phyloP scores from a whole-genome alignment of 768 basidiomycete species.

The Neoboletus brunneissimus region DNA sequence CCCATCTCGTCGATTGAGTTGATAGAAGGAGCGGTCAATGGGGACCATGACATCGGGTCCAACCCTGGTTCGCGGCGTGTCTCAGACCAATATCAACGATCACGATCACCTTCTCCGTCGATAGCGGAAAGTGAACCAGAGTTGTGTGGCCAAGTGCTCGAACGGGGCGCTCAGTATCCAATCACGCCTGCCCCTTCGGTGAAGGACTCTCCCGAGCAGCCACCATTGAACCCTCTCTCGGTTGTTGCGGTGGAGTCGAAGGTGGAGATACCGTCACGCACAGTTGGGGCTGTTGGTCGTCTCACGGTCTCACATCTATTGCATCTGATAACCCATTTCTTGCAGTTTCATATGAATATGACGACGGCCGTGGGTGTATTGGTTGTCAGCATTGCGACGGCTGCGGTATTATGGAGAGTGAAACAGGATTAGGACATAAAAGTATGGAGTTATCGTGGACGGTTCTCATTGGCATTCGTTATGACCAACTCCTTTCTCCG shows the following conservation, averaged over 20 bases:
- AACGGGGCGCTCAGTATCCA: slow-evolving; percentile 25
- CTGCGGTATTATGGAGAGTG: slow-evolving; percentile 71
- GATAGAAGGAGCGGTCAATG: slow-evolving; percentile 29
- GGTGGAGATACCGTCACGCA: slow-evolving; percentile 15
- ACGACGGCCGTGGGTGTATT: slow-evolving; percentile 62
- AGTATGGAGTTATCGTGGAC: slow-evolving; percentile 15
- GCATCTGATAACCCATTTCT: slow-evolving; percentile 21
- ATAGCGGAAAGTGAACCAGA: slow-evolving; percentile 32
- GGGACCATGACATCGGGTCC: slow-evolving; percentile 16
- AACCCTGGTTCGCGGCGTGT: slow-evolving; percentile 23
- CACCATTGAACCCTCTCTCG: slow-evolving; percentile 4
- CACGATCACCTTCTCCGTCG: slow-evolving; percentile 32
- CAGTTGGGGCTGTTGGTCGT: slow-evolving; percentile 30
- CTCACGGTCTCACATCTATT: slow-evolving; percentile 14
- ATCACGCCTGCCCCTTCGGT: slow-evolving; percentile 32
- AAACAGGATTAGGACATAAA: slow-evolving; percentile 39
- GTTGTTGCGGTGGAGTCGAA: slow-evolving; percentile 16
- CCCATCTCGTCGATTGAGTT: slow-evolving; percentile 34
- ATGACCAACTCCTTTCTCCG: slow-evolving; percentile 10
- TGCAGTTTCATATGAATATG: slow-evolving; percentile 31
- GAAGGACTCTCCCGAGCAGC: slow-evolving; percentile 30
- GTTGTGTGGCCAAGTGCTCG: slow-evolving; percentile 17
- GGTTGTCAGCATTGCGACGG: slow-evolving; percentile 64
- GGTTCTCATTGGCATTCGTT: slow-evolving; percentile 13
- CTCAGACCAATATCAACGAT: slow-evolving; percentile 24